A percentile compares a stretch with the other conserved stretches of the same genome.
These are phyloP conservation scores for Paraphaeosphaeria sporulosa DNA, from an alignment of 2,329 filamentous ascomycete species.

Conservation along the genomic window DNA sequence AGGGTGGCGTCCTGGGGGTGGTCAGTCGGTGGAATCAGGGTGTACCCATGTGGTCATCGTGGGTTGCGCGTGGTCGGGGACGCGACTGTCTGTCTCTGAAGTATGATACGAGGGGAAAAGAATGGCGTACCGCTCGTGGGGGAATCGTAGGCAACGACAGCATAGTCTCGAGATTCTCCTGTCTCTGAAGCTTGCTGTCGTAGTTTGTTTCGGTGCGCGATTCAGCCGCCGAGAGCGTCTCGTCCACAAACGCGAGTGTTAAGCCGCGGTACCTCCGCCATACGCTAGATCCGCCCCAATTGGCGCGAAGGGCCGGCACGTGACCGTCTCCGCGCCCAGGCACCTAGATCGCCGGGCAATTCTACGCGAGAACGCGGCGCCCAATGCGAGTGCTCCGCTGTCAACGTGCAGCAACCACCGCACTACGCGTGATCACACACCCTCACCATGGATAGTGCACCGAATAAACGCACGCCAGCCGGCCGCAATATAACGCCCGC, in stretches of 20 bases:
- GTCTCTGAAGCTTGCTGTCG: background rate
- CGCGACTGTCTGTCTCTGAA: background rate
- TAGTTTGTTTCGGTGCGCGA: background rate
- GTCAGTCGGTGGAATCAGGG: background rate
- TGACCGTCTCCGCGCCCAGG: background rate
- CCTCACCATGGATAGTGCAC: constrained; percentile 2
- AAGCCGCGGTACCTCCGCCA: background rate
- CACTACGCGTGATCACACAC: constrained; percentile 7
- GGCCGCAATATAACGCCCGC: constrained; percentile 3
- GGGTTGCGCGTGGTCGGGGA: background rate
- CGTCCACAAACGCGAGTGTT: background rate
- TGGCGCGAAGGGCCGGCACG: background rate
- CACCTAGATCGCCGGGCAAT: background rate
- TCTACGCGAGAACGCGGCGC: constrained; percentile 2
- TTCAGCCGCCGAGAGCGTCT: background rate
- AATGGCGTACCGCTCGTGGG: constrained; percentile 14
- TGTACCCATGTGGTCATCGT: background rate
- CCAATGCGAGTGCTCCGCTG: constrained; percentile 1
- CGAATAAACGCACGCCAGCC: background rate
- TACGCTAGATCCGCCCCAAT: too few species aligned
- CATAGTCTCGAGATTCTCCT: background rate
- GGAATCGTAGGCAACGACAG: constrained; percentile 14
- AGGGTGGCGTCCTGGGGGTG: constrained; percentile 15
- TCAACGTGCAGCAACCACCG: constrained; percentile 8
- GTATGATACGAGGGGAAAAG: background rate